A percentile compares a stretch with the other conserved stretches of the same genome.
Conservation (phyloP, 1,139 yeast genomes). For the Protomyces lactucae-debilis region DNA sequence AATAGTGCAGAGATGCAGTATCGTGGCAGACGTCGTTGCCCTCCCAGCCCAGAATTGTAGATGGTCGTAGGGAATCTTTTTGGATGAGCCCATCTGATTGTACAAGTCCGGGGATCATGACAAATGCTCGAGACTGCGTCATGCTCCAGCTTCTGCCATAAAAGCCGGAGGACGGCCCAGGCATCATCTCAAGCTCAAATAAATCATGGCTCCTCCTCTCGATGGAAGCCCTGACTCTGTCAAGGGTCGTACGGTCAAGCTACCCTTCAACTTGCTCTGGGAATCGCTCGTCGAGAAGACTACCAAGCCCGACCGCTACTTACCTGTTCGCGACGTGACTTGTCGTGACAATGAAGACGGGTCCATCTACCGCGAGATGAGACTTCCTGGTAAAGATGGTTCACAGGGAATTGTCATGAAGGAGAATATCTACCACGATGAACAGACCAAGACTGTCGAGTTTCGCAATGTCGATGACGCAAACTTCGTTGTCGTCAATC, state of each 20-base stretch:
- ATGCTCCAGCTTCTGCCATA: no score
- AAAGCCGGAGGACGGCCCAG: no score
- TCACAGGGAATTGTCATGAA: conserved; percentile 7
- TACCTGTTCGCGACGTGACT: conserved; percentile 7
- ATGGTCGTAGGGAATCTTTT: neutral
- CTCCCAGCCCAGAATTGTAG: neutral
- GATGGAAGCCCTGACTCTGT: neutral
- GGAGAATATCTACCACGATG: conserved; percentile 6
- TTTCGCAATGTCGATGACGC: conserved; percentile 13
- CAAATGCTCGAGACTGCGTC: no score
- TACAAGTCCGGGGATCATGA: neutral
- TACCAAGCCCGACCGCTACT: conserved; percentile 11
- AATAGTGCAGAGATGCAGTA: neutral
- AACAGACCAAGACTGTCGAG: conserved; percentile 1
- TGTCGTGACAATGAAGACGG: conserved; percentile 2
- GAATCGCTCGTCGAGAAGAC: conserved; percentile 22
- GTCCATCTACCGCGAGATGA: conserved; percentile 19
- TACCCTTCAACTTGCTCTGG: conserved; percentile 1
- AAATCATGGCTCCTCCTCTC: neutral
- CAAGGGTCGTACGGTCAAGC: neutral
- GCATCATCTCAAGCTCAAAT: neutral
- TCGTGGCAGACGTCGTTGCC: neutral
- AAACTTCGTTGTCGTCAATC: conserved; percentile 11
- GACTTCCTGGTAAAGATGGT: neutral
- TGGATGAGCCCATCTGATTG: neutral